A percentile compares a stretch with the other conserved stretches of the same genome.
phyloP scores from a whole-genome alignment of 495 filamentous ascomycete species.

The Filosporella fistucella region DNA sequence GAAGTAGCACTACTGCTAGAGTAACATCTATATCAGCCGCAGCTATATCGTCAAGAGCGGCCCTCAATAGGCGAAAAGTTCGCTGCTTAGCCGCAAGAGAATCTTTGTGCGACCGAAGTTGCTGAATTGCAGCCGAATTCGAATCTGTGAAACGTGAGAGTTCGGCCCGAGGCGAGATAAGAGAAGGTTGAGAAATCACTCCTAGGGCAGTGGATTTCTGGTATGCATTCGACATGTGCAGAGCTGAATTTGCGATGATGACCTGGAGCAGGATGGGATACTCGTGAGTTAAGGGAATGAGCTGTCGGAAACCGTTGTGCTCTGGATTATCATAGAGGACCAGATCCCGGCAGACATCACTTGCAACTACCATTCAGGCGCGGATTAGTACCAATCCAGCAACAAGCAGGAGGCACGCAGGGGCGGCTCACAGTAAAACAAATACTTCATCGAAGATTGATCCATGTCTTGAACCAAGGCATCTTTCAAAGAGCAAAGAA shows the following conservation, averaged over 20 bases:
- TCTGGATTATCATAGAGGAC: not conserved
- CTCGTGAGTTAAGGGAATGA: not conserved
- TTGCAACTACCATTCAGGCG: not conserved
- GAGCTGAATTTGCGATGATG: constrained; percentile 1
- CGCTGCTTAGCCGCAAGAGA: not conserved
- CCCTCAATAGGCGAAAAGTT: not conserved
- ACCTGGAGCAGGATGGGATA: constrained; percentile 1
- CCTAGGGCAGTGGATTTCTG: not conserved
- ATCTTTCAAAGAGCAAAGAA: not conserved
- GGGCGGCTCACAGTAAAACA: not conserved
- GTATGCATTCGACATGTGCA: not conserved
- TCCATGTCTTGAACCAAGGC: not conserved
- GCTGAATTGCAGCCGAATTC: not conserved
- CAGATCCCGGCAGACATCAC: constrained; percentile 2
- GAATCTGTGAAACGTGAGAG: not conserved
- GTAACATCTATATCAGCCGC: not conserved
- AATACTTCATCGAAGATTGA: not conserved
- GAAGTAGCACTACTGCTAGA: constrained; percentile 2
- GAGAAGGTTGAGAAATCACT: too few relatives aligned
- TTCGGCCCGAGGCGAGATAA: not conserved
- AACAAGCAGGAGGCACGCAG: not conserved
- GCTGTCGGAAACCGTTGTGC: constrained; percentile 1
- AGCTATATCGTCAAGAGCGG: not conserved
- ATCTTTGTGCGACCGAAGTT: not conserved
- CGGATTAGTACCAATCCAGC: not conserved